These are phyloP conservation scores for Hanseniaspora pseudoguilliermondii DNA, from an alignment of 805 yeast genomes.

Conservation along the genomic window DNA sequence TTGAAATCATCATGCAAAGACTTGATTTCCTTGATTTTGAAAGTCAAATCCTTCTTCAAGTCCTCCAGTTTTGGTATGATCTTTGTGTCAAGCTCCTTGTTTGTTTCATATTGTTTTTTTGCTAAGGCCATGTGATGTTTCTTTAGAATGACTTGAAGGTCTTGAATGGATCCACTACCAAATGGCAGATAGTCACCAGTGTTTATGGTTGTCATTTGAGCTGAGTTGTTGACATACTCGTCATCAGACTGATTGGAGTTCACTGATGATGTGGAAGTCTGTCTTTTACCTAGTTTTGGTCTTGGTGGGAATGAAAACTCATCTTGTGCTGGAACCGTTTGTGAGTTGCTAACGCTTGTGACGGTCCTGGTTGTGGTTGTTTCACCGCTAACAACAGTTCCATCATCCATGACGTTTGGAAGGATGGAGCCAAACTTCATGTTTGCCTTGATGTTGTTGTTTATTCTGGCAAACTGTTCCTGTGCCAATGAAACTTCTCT, in stretches of 20 bases:
- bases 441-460: slow-evolving; percentile 60
- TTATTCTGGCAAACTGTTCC: slow-evolving; percentile 59
- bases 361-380: slow-evolving; percentile 9
- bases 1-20: slow-evolving; percentile 53
- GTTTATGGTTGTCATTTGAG: slow-evolving; percentile 7
- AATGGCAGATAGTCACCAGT: slow-evolving; percentile 46
- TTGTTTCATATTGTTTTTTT: slow-evolving; percentile 39
- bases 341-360: not conserved
- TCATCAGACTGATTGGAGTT: slow-evolving; percentile 11
- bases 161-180: slow-evolving; percentile 68
- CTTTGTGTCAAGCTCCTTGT: slow-evolving; percentile 42
- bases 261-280: slow-evolving; percentile 1
- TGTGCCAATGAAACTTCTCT: slow-evolving; percentile 66
- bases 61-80: slow-evolving; percentile 48
- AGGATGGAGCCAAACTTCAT: slow-evolving; percentile 30
- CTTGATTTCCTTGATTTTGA: slow-evolving; percentile 71
- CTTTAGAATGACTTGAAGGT: slow-evolving; percentile 57
- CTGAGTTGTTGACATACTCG: slow-evolving; percentile 8
- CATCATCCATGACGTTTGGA: slow-evolving; percentile 28
- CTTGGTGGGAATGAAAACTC: slow-evolving; percentile 10
- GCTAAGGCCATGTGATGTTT: slow-evolving; percentile 50
- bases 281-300: slow-evolving; percentile 3
- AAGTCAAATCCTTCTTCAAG: slow-evolving; percentile 52
- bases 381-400: slow-evolving; percentile 26
- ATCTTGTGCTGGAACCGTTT: not conserved